Base-by-base conservation (phyloP, 495 filamentous ascomycete genomes). In the Tuber umbilicatum region DNA sequence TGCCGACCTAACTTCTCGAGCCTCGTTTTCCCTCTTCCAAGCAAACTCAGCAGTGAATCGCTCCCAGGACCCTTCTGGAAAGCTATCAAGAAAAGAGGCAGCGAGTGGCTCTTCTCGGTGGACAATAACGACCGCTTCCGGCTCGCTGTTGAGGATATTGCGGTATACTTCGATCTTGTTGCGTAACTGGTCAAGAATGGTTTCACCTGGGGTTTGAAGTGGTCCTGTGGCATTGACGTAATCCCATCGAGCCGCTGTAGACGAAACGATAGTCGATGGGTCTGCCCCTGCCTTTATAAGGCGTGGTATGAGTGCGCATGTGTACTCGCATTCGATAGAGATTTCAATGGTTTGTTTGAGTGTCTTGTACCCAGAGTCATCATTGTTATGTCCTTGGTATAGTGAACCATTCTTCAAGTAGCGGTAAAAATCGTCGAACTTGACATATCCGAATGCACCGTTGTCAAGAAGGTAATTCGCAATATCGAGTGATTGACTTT, bases 371-470 rank as follows among this genome's bases (percentile, higher is more conserved):
- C 68, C n/a, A n/a, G n/a, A 55, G 5, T 37, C 45, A 6, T 77
- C 64, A 3, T 69, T 75, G 38, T 79, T 71, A 10, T 73, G 12
- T 76, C 68, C 3, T 69, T 60, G 16, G 73, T 75, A 2, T 31
- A 37, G 12, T 76, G 69, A 1, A 75, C 43, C n/a, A n/a, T 81
- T 67, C n/a, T 74, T 42, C 27, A 88, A 27, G 17, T 81, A 70
- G 1, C 76, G 68, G n/a, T 86, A 75, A 17, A 84, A 84, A 1
- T 70, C 41, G 5, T 79, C 79, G 0, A 85, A 82, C 5, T 89
- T 70, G 0, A 86, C 82, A 72, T 89, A 89, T 0, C 87, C 85
- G 81, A 91, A 86, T 1, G 84, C 90, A 19, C 91, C 91, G 41
- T 83, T 85, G 40, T 85, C 82, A 0, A 94, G 79, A 6, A 94